Percentiles rank a stretch among this genome's conserved stretches.
phyloP scores from a whole-genome alignment of 768 basidiomycete genomes.

The Suillus hirtellus region DNA sequence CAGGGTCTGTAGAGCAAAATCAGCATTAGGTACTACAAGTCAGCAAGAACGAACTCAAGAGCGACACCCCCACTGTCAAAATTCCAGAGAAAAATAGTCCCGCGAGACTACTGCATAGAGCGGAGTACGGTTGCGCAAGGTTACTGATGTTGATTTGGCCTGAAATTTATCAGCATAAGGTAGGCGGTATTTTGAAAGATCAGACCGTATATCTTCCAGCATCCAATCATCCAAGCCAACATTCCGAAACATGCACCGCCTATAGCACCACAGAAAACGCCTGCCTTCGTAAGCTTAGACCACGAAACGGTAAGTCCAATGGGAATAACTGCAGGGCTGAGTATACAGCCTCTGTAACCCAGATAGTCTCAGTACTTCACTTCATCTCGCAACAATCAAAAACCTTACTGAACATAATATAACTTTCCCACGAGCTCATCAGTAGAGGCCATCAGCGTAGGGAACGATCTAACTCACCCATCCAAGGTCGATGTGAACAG shows the following conservation, averaged over 20 bases:
- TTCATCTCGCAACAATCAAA: background rate
- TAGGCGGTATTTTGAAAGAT: background rate
- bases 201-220: conserved; percentile 49
- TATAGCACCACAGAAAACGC: conserved; percentile 42
- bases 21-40: background rate
- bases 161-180: conserved; percentile 8
- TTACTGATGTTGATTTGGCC: conserved; percentile 38
- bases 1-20: conserved; percentile 27
- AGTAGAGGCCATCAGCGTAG: conserved; percentile 3
- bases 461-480: conserved; percentile 35
- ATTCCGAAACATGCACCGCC: conserved; percentile 44
- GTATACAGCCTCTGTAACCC: conserved; percentile 43
- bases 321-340: conserved; percentile 52
- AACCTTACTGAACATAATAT: conserved; percentile 47
- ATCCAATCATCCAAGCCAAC: conserved; percentile 52
- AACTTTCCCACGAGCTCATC: conserved; percentile 24
- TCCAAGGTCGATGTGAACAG: conserved; percentile 45
- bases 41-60: conserved; percentile 29
- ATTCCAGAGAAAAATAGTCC: conserved; percentile 40
- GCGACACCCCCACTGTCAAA: conserved; percentile 35
- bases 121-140: conserved; percentile 41
- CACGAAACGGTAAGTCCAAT: conserved; percentile 48
- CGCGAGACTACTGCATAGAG: conserved; percentile 39
- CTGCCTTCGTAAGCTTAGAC: conserved; percentile 43
- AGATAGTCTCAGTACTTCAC: background rate